Conservation (phyloP, 371 early-diverging fungal genomes). For the Syncephalastrum monosporum region DNA sequence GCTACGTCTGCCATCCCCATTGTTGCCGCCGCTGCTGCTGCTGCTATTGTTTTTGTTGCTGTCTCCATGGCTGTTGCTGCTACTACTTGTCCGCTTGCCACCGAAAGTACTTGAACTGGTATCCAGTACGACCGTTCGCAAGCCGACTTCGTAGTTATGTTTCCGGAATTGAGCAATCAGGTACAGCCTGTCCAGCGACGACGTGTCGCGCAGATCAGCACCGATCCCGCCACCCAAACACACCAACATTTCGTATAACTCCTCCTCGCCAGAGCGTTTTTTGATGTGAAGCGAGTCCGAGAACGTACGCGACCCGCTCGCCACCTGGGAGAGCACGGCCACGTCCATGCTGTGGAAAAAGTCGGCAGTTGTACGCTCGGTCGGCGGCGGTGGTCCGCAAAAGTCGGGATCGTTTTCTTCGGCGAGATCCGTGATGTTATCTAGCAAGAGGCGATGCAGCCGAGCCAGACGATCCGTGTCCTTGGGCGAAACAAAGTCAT, state of each 20-base stretch:
- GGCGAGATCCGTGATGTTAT: conserved; percentile 35
- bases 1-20: too few species aligned
- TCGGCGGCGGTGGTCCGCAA: conserved; percentile 22
- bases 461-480: conserved; percentile 38
- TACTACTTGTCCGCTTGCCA: too few species aligned
- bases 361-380: conserved; percentile 41
- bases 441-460: conserved; percentile 37
- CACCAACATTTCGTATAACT: conserved; percentile 37
- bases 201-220: conserved; percentile 25
- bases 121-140: not conserved
- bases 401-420: conserved; percentile 14
- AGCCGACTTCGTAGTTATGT: conserved; percentile 8
- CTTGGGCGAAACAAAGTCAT: conserved; percentile 38
- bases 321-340: conserved; percentile 21
- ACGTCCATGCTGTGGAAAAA: conserved; percentile 29
- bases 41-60: too few species aligned
- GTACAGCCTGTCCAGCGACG: conserved; percentile 11
- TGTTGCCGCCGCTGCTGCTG: too few species aligned
- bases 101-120: too few species aligned
- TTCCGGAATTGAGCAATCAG: conserved; percentile 19
- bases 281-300: conserved; percentile 43
- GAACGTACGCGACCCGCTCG: conserved; percentile 30
- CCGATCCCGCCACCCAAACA: conserved; percentile 56
- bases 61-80: too few species aligned
- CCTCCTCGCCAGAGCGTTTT: conserved; percentile 34